phyloP scores from a whole-genome alignment of 108 stramenopile species.

The Skeletonema grethae region DNA sequence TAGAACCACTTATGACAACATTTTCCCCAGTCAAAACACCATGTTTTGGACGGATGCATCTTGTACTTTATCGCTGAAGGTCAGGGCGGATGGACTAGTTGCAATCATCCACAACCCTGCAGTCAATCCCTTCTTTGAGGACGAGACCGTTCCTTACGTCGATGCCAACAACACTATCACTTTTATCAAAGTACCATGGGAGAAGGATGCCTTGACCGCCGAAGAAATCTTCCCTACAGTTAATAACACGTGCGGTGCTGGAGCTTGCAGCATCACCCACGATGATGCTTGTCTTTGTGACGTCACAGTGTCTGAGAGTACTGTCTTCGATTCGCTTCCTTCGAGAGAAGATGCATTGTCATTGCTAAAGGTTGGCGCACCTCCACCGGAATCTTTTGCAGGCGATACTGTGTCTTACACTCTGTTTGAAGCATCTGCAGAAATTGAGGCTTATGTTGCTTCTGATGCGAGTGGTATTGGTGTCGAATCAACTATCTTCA shows the following conservation, averaged over 20 bases:
- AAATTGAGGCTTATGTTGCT: constrained; percentile 30
- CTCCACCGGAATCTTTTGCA: constrained; percentile 37
- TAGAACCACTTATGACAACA: constrained; percentile 13
- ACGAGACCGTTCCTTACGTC: constrained; percentile 33
- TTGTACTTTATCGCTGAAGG: constrained; percentile 31
- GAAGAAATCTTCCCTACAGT: constrained; percentile 30
- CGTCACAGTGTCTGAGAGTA: constrained; percentile 19
- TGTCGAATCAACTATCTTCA: constrained; percentile 41
- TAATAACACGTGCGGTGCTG: constrained; percentile 43
- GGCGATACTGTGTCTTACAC: constrained; percentile 17
- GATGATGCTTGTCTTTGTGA: constrained; percentile 36
- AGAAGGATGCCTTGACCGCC: constrained; percentile 23
- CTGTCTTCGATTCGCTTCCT: constrained; percentile 35
- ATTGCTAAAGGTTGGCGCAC: constrained; percentile 45
- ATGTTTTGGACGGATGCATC: constrained; percentile 45
- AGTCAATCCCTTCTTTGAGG: constrained; percentile 5
- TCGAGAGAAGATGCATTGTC: constrained; percentile 41
- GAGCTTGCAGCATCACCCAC: constrained; percentile 20
- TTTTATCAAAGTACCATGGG: constrained; percentile 37
- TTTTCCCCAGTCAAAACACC: constrained; percentile 24
- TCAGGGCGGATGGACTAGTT: constrained; percentile 41
- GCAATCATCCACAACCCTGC: constrained; percentile 31
- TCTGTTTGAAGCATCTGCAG: constrained; percentile 21
- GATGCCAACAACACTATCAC: constrained; percentile 22
- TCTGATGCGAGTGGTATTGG: constrained; percentile 22